Percentiles rank a stretch among this genome's conserved stretches.
Conservation (phyloP, 768 basidiomycete species). For the Tubosaeta sp. region DNA sequence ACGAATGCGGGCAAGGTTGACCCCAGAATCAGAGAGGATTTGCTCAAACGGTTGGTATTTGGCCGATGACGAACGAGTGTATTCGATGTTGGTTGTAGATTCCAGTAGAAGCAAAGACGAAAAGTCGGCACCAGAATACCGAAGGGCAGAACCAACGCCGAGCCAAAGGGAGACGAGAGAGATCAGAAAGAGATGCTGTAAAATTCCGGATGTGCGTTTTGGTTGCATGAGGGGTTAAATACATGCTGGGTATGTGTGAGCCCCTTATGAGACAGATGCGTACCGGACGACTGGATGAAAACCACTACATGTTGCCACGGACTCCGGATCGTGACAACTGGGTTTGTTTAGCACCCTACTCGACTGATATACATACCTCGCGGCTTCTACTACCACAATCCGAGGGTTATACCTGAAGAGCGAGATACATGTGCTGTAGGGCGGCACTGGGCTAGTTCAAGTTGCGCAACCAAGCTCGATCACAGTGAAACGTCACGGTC, state of each 20-base stretch:
- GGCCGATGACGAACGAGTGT: neutral
- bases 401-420: too few species aligned
- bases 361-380: too few species aligned
- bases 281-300: neutral
- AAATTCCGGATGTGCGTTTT: neutral
- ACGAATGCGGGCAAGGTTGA: neutral
- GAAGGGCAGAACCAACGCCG: neutral
- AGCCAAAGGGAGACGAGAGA: neutral
- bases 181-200: neutral
- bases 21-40: neutral
- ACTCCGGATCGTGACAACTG: too few species aligned
- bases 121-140: neutral
- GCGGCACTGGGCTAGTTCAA: too few species aligned
- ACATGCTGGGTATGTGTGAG: neutral
- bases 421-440: too few species aligned
- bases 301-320: neutral
- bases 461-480: too few species aligned
- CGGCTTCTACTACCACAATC: too few species aligned
- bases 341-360: too few species aligned
- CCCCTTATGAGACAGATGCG: neutral
- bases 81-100: neutral
- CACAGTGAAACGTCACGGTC: too few species aligned
- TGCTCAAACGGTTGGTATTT: neutral
- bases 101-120: neutral
- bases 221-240: neutral